phyloP scores from a whole-genome alignment of 116 monocot species.

The Dioscorea cayenensis region DNA sequence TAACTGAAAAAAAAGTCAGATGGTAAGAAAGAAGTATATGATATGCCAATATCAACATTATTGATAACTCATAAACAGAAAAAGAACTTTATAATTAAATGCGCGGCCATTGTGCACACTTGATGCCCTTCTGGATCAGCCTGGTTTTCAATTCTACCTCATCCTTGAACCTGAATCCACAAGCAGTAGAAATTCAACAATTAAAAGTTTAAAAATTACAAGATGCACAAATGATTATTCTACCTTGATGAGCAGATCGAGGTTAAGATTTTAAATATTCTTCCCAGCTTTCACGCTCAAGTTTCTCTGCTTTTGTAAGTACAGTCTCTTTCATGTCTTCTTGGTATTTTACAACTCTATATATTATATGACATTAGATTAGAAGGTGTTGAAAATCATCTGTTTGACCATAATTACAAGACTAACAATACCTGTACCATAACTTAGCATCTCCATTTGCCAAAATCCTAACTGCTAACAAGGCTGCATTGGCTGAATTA shows the following conservation, averaged over 20 bases:
- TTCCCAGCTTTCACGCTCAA: conserved; percentile 67
- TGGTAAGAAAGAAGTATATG: too few species aligned
- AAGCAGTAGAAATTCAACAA: not conserved
- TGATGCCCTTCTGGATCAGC: too few species aligned
- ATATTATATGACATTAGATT: not conserved
- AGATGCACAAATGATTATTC: not conserved
- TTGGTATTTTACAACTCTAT: conserved; percentile 58
- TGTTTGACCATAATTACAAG: not conserved
- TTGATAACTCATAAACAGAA: too few species aligned
- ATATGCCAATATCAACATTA: too few species aligned
- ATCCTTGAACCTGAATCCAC: too few species aligned
- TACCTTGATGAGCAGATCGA: not conserved
- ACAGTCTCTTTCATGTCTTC: conserved; percentile 63
- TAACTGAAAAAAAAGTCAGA: too few species aligned
- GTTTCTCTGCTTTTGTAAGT: conserved; percentile 56
- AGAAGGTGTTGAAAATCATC: not conserved
- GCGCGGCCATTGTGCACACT: too few species aligned
- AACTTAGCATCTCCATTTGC: conserved; percentile 42
- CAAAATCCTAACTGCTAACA: conserved; percentile 43
- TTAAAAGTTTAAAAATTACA: not conserved
- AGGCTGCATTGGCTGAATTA: conserved; percentile 61
- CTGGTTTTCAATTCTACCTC: too few species aligned
- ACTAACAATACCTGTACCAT: conserved; percentile 36
- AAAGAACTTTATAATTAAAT: too few species aligned
- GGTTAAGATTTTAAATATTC: conserved; percentile 41